phyloP scores from a whole-genome alignment of 495 filamentous ascomycete species.

The Astrothelium macrocarpum region DNA sequence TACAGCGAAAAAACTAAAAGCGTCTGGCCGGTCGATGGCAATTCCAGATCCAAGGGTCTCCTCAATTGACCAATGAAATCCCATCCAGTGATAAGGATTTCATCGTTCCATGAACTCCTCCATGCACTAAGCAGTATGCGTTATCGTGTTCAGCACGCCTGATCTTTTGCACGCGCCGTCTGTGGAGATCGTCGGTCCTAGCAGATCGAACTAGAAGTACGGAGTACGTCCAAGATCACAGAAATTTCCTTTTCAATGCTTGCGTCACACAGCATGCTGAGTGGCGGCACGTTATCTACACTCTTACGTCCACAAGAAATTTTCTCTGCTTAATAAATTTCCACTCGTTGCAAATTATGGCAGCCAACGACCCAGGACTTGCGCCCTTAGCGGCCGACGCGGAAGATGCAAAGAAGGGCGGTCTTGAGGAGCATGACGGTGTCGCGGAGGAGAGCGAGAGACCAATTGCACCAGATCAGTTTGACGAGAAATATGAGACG shows the following conservation, averaged over 20 bases:
- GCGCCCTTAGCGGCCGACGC: constrained; percentile 15
- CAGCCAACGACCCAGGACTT: constrained; percentile 17
- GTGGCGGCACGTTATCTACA: not conserved
- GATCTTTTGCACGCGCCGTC: too few species aligned
- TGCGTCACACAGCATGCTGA: not conserved
- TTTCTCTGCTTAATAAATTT: not conserved
- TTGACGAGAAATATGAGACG: constrained; percentile 42
- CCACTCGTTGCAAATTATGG: constrained; percentile 10
- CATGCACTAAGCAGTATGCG: not conserved
- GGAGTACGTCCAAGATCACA: not conserved
- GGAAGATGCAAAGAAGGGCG: constrained; percentile 18
- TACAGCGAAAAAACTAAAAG: too few species aligned
- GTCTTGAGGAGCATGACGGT: constrained; percentile 16
- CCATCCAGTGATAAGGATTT: not conserved
- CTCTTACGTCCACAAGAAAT: not conserved
- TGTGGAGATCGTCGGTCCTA: not conserved
- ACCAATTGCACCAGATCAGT: constrained; percentile 40
- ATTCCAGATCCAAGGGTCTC: not conserved
- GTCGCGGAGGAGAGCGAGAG: constrained; percentile 23
- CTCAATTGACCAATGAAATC: constrained; percentile 1
- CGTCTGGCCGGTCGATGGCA: too few species aligned
- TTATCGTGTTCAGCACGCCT: not conserved
- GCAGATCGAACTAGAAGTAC: not conserved
- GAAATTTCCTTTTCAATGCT: not conserved
- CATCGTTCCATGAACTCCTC: not conserved